Evolutionary conservation across 345 rosid genomes (phyloP), one percentile per base, ranked within the genome.

Genomic region (Cochlearia excelsa): DNA sequence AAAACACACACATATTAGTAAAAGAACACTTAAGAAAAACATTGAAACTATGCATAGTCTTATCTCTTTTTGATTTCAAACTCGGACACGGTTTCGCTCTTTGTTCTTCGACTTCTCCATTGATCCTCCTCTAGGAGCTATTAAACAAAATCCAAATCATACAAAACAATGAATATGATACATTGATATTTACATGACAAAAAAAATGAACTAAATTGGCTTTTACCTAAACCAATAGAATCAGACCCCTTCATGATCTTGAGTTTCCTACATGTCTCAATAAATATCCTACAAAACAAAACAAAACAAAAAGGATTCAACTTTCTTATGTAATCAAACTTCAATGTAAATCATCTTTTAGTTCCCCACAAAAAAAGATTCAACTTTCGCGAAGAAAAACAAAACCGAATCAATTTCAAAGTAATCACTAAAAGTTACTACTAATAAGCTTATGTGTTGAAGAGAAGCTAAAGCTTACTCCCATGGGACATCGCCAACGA

Each of bases 401-500:
- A 5, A 37, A 33, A 16, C 23, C 35, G 35, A 33, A 33, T 33
- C 35, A 33, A 33, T 5, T 33, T 33, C 35, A 33, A 33, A 33
- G 35, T 33, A 16, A 16, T 16, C 23, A 16, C 23, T 16, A 16
- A 16, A 16, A 16, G 23, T 16, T 16, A 16, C 23, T 16, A 16
- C 23, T 16, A 16, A 16, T 16, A 16, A 16, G 23, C 0, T 16
- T 16, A 16, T 27, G 26, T 52, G 58, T 41, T 47, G 2, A 55
- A 51, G 51, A 59, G 59, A 72, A 68, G 69, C 95, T 83, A 56
- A 72, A 68, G 69, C 95, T 83, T 80, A 90, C 97, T 75, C 87
- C 97, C 97, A 90, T 2, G 97, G 97, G n/a, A 90, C 97, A 83
- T 90, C 95, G 26, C 97, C 97, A 11, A 90, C 96, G 3, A 90